Base-by-base conservation (phyloP, 2,329 filamentous ascomycete genomes). In the Colletotrichum orchidophilum region DNA sequence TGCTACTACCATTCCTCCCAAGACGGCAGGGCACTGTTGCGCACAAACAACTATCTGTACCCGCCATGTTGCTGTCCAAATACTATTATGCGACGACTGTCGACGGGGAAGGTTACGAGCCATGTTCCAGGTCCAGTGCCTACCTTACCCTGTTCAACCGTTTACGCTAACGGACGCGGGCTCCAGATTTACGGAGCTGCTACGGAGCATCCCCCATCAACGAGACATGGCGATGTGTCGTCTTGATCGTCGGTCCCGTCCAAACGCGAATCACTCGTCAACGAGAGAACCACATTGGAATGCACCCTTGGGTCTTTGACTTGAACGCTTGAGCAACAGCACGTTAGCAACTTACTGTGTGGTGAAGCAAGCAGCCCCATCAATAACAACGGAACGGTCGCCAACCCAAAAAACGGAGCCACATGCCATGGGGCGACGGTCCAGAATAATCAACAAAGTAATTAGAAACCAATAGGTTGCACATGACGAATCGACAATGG, bases 181-280 rank as follows among this genome's bases (percentile, higher is more conserved):
- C 67, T 61, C 57, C 50, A 68, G 53, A 54, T 63, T 63, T 63
- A 63, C 58, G 64, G 57, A 59, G 68, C 63, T 60, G 31, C 52
- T 63, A 57, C 63, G 50, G 63, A 57, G 50, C 59, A 31, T 59
- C 50, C 29, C 58, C 33, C 39, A 59, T 13, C 52, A 42, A 62
- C 57, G 42, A 59, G 53, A 71, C 64, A 71, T 59, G 59, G 68
- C 58, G 26, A 63, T 71, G 64, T 63, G 27, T 71, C 64, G 68
- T 71, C 64, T 71, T 71, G 68, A 68, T 71, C 68, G 58, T 53
- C 63, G 53, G 46, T 53, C 39, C 42, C 58, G 27, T 61, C 58
- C 35, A 59, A 12, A 46, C 57, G 33, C 55, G 26, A 31, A 60
- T 60, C 39, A 60, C 64, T 55, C 60, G 62, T 66, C 33, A 29